Percentiles rank a stretch among this genome's conserved stretches.
These are phyloP conservation scores for Remersonia thermophila DNA, from an alignment of 2,329 filamentous ascomycete genomes.

Conservation along the genomic window DNA sequence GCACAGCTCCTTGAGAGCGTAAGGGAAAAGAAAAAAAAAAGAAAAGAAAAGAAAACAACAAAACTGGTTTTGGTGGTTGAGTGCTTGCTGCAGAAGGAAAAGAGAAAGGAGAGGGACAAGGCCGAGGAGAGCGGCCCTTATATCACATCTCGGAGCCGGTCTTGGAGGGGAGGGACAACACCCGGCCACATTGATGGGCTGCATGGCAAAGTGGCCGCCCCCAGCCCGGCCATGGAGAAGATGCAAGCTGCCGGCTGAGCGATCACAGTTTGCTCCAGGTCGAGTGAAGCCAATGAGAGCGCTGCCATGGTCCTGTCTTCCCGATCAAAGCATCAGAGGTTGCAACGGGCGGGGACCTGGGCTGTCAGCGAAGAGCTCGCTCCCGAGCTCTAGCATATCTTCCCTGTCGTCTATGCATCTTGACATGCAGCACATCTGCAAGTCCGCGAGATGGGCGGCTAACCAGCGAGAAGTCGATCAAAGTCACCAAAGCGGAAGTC, in stretches of 20 bases:
- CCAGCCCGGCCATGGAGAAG: constrained; percentile 4
- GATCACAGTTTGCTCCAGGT: constrained; percentile 5
- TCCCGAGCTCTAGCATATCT: too few species aligned
- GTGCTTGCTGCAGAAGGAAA: constrained; percentile 53
- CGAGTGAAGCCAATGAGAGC: constrained; percentile 19
- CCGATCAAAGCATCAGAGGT: too few species aligned
- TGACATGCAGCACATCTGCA: constrained; percentile 17
- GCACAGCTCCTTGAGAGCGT: constrained; percentile 24
- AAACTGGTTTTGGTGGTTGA: constrained; percentile 40
- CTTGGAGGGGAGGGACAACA: too few species aligned
- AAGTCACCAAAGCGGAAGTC: background rate
- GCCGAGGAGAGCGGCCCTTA: constrained; percentile 29
- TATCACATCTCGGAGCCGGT: too few species aligned
- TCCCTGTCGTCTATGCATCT: constrained; percentile 7
- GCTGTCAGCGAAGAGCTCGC: background rate
- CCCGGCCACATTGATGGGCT: too few species aligned
- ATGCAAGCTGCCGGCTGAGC: constrained; percentile 13
- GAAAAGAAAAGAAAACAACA: constrained; percentile 37
- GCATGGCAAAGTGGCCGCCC: constrained; percentile 16
- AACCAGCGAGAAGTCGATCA: constrained; percentile 16
- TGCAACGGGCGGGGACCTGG: too few species aligned
- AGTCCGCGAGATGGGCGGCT: constrained; percentile 23
- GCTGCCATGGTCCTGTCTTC: too few species aligned
- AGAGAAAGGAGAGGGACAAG: constrained; percentile 30
- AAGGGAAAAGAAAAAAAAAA: constrained; percentile 31